phyloP scores from a whole-genome alignment of 257 asterid genomes.

The Solanum dulcamara region DNA sequence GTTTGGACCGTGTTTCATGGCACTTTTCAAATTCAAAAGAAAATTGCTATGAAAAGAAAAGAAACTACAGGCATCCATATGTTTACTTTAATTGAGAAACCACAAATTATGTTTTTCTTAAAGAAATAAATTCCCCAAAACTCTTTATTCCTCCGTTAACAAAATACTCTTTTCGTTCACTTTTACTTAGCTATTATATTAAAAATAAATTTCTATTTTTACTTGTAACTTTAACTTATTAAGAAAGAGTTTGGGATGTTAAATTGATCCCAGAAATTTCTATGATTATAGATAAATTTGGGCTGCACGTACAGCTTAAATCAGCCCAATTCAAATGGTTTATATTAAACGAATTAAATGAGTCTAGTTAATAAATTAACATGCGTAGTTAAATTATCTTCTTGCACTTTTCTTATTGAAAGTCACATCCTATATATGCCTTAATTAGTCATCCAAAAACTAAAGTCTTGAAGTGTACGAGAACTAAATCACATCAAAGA shows the following conservation, averaged over 20 bases:
- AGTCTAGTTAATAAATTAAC: background rate
- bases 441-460: background rate
- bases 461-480: background rate
- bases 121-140: background rate
- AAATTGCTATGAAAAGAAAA: background rate
- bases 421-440: background rate
- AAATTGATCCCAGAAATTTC: no score
- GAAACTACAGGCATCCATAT: background rate
- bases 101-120: background rate
- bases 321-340: background rate
- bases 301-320: background rate
- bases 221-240: background rate
- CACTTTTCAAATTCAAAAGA: background rate
- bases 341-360: background rate
- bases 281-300: background rate
- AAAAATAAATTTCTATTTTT: accelerated
- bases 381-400: background rate
- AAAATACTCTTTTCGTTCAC: background rate
- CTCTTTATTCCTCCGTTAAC: background rate
- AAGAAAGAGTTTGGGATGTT: background rate
- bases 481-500: background rate
- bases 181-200: background rate
- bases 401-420: background rate
- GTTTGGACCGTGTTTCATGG: background rate
- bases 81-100: no score